Percentiles rank a stretch among this genome's conserved stretches.
Evolutionary conservation across 768 basidiomycete species (phyloP).

Genomic region (Lentinus brumalis): DNA sequence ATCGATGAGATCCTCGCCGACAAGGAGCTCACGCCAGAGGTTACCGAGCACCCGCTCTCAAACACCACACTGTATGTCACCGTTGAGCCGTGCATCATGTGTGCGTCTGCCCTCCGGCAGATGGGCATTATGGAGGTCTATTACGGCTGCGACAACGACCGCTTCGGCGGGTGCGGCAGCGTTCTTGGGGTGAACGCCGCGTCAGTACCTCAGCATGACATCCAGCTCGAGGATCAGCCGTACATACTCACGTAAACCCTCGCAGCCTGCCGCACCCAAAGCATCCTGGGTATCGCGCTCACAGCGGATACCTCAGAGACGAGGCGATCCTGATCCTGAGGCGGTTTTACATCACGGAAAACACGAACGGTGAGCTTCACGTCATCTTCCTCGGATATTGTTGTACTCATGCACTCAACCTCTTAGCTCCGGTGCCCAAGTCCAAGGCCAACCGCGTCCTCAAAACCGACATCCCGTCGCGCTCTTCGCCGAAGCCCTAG

Average conservation of each 20-base stretch:
- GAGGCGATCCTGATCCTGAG: constrained; percentile 64
- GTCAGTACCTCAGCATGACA: constrained; percentile 41
- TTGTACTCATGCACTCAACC: background rate
- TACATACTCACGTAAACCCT: background rate
- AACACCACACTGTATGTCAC: constrained; percentile 93
- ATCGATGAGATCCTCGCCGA: constrained; percentile 84
- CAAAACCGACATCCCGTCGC: constrained; percentile 72
- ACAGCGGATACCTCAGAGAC: constrained; percentile 50
- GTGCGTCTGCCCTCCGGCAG: constrained; percentile 92
- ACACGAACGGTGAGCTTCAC: constrained; percentile 73
- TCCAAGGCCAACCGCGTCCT: constrained; percentile 83
- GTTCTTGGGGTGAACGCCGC: constrained; percentile 83
- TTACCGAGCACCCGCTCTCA: constrained; percentile 62
- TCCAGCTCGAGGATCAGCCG: background rate
- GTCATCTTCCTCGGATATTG: background rate
- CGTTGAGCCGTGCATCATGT: constrained; percentile 99
- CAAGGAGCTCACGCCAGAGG: constrained; percentile 52
- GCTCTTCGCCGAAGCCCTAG: constrained; percentile 7
- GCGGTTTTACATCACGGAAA: constrained; percentile 82
- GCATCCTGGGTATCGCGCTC: constrained; percentile 74
- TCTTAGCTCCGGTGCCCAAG: constrained; percentile 83
- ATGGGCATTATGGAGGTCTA: constrained; percentile 88
- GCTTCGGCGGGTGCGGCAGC: constrained; percentile 96
- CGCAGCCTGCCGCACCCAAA: constrained; percentile 68
- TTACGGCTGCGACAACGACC: constrained; percentile 93